phyloP scores from a whole-genome alignment of 495 filamentous ascomycete genomes.

The Pyrenula massariospora region DNA sequence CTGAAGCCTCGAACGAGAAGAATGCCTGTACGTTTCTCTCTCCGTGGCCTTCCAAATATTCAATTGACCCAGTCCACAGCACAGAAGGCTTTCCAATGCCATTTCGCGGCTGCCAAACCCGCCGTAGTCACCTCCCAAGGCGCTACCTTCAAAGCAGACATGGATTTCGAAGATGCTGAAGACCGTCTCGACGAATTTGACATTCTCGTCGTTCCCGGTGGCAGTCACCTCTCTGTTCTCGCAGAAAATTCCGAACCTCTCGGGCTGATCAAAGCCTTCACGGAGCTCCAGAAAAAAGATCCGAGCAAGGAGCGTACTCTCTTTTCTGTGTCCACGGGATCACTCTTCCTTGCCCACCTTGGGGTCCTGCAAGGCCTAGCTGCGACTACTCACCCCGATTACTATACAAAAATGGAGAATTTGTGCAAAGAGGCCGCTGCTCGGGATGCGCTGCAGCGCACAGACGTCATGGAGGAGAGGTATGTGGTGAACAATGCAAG shows the following conservation, averaged over 20 bases:
- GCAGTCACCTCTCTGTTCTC: conserved; percentile 33
- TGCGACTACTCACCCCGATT: conserved; percentile 58
- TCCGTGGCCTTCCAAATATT: not conserved
- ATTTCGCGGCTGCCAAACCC: conserved; percentile 28
- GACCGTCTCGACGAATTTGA: conserved; percentile 59
- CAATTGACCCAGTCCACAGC: not conserved
- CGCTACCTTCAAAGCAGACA: conserved; percentile 31
- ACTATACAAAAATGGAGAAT: conserved; percentile 61
- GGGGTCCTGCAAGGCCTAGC: conserved; percentile 61
- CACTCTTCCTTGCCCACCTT: conserved; percentile 56
- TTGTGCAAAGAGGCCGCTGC: conserved; percentile 32
- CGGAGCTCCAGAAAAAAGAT: conserved; percentile 54
- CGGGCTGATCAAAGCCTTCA: conserved; percentile 50
- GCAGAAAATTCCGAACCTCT: conserved; percentile 43
- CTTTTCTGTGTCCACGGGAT: conserved; percentile 66
- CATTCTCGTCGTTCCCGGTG: conserved; percentile 56
- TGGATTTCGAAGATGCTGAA: conserved; percentile 48
- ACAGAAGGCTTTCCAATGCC: conserved; percentile 28
- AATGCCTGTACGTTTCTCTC: conserved; percentile 44
- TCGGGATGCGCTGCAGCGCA: conserved; percentile 33
- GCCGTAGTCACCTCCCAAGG: conserved; percentile 29
- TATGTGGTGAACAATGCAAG: conserved; percentile 74
- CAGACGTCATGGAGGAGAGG: conserved; percentile 64
- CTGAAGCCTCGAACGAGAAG: conserved; percentile 43
- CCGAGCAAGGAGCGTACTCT: conserved; percentile 60